phyloP scores from a whole-genome alignment of 371 early-diverging fungal genomes.

The Mucor piriformis region DNA sequence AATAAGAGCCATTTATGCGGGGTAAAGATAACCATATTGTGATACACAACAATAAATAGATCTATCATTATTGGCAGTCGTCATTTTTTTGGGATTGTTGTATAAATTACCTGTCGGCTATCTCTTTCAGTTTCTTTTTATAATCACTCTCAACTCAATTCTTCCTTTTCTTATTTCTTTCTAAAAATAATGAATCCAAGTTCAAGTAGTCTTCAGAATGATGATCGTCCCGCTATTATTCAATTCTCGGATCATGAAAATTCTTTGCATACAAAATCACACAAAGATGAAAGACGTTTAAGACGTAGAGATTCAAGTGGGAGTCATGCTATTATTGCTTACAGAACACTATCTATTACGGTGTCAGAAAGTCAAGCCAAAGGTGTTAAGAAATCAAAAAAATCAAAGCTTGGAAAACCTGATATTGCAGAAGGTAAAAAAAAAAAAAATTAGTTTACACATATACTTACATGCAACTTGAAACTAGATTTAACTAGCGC shows the following conservation, averaged over 20 bases:
- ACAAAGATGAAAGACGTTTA: not conserved
- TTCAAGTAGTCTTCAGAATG: not conserved
- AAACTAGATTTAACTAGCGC: conserved; percentile 22
- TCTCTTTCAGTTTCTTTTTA: too few relatives aligned
- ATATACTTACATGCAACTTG: not conserved
- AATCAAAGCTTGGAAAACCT: conserved; percentile 9
- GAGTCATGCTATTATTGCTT: conserved; percentile 41
- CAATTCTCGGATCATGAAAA: not conserved
- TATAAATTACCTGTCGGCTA: too few relatives aligned
- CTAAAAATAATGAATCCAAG: too few relatives aligned
- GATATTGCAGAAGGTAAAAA: conserved; percentile 33
- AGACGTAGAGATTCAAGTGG: conserved; percentile 9
- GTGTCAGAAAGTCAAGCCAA: conserved; percentile 35
- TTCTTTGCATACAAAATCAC: not conserved
- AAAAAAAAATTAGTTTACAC: not conserved
- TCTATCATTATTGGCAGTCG: not conserved
- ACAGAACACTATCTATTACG: conserved; percentile 38
- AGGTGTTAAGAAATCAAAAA: conserved; percentile 1
- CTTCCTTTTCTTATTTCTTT: too few relatives aligned
- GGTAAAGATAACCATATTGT: not conserved
- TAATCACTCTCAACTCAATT: too few relatives aligned
- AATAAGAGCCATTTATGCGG: not conserved
- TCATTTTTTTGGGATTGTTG: not conserved
- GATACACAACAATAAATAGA: not conserved
- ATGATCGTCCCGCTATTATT: not conserved